A percentile compares a stretch with the other conserved stretches of the same genome.
Conservation (phyloP, 2,329 filamentous ascomycete genomes). For the Teratosphaeria nubilosa region DNA sequence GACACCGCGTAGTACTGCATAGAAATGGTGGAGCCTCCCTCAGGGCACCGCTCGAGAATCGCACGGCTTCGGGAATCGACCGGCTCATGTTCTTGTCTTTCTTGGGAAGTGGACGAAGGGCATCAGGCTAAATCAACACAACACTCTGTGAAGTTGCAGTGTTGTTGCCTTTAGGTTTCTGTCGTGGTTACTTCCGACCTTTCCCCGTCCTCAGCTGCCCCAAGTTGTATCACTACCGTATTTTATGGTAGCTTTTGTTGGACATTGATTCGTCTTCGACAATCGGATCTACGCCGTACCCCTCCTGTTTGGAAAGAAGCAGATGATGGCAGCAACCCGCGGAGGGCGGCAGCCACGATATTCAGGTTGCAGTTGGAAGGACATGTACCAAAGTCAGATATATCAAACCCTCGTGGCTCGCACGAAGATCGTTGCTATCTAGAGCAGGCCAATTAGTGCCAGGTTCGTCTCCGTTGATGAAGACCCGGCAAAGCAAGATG, state of each 20-base stretch:
- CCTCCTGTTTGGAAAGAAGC: background rate
- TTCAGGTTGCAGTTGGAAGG: background rate
- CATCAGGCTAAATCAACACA: background rate
- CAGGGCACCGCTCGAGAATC: no score
- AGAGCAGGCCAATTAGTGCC: background rate
- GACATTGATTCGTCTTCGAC: background rate
- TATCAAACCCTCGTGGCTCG: background rate
- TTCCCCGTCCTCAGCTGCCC: background rate
- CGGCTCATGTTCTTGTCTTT: no score
- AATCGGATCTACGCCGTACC: background rate
- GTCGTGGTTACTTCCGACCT: background rate
- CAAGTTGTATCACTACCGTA: background rate
- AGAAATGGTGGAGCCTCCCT: no score
- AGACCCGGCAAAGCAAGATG: slow-evolving; percentile 3
- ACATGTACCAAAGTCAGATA: background rate
- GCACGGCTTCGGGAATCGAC: no score
- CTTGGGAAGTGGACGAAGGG: background rate
- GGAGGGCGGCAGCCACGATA: background rate
- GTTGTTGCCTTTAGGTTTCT: background rate
- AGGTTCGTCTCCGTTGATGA: slow-evolving; percentile 10
- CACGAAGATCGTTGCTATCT: background rate
- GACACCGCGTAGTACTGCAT: no score
- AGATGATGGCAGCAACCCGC: background rate
- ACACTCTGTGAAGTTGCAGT: background rate
- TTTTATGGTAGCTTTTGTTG: background rate